Conservation (phyloP, 108 stramenopile species). For the Fragilariopsis cylindrus region DNA sequence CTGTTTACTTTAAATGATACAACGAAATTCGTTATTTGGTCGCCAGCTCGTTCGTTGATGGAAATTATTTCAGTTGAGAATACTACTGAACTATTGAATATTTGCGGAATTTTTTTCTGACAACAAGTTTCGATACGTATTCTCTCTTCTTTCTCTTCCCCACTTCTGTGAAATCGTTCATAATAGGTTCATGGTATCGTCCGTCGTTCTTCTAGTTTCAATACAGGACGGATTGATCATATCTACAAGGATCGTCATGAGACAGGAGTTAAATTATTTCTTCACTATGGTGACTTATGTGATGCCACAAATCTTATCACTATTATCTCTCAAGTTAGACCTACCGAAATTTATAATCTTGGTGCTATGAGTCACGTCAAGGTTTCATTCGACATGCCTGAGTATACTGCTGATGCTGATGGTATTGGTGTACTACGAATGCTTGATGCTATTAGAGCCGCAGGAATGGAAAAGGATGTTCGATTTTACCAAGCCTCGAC, state of each 20-base stretch:
- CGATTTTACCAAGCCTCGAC: conserved; percentile 98
- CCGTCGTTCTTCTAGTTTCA: conserved; percentile 98
- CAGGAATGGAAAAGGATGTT: conserved; percentile 80
- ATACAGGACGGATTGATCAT: conserved; percentile 99
- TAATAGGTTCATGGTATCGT: conserved; percentile 95
- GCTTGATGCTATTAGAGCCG: conserved; percentile 97
- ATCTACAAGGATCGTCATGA: conserved; percentile 97
- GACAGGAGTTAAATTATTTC: conserved; percentile 91
- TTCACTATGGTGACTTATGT: conserved; percentile 99
- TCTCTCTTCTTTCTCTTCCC: too few relatives aligned
- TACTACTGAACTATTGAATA: too few relatives aligned
- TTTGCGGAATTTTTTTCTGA: too few relatives aligned
- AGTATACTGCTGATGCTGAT: conserved; percentile 98
- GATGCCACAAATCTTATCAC: conserved; percentile 97
- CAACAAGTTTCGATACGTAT: too few relatives aligned
- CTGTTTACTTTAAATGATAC: too few relatives aligned
- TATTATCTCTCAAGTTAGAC: conserved; percentile 85
- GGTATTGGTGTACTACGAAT: conserved; percentile 98
- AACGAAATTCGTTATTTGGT: too few relatives aligned
- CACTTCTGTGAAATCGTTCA: too few relatives aligned
- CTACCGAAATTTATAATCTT: conserved; percentile 98
- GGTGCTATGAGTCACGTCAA: conserved; percentile 99
- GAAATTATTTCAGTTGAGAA: too few relatives aligned
- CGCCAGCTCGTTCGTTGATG: too few relatives aligned
- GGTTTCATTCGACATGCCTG: conserved; percentile 98